These are phyloP conservation scores for Trichoderma gracile DNA, from an alignment of 2,329 filamentous ascomycete genomes.

Conservation along the genomic window DNA sequence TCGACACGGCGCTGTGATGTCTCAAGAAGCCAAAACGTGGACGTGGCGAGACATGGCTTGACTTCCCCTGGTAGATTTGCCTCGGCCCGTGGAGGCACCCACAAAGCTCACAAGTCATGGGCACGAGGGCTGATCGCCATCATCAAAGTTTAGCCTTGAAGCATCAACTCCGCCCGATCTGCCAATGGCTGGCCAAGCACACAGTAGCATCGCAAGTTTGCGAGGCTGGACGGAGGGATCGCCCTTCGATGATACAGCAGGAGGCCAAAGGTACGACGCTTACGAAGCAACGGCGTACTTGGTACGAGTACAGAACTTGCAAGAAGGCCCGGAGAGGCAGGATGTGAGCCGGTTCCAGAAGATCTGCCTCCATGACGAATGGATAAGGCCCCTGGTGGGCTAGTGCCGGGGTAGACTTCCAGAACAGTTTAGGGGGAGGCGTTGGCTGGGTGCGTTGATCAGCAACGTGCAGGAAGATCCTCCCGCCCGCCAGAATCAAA, in stretches of 20 bases:
- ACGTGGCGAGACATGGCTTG: neutral
- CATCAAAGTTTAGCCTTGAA: constrained; percentile 4
- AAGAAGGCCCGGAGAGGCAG: neutral
- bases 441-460: constrained; percentile 26
- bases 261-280: neutral
- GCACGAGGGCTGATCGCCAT: constrained; percentile 7
- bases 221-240: constrained; percentile 12
- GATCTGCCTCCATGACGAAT: constrained; percentile 25
- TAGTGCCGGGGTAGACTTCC: constrained; percentile 28
- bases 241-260: neutral
- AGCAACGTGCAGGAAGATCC: constrained; percentile 28
- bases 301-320: no score
- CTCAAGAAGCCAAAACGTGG: neutral
- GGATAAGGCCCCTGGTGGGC: constrained; percentile 7
- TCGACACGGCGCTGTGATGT: no score
- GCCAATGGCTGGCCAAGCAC: neutral
- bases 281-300: constrained; percentile 6
- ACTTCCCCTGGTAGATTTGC: no score
- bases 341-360: constrained; percentile 23
- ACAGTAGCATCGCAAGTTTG: neutral
- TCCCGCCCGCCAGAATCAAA: constrained; percentile 21
- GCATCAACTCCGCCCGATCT: constrained; percentile 9
- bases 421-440: constrained; percentile 26
- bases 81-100: neutral
- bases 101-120: neutral